These are phyloP conservation scores for Didymellaceae sp. DNA, from an alignment of 2,329 filamentous ascomycete genomes.

Conservation along the genomic window DNA sequence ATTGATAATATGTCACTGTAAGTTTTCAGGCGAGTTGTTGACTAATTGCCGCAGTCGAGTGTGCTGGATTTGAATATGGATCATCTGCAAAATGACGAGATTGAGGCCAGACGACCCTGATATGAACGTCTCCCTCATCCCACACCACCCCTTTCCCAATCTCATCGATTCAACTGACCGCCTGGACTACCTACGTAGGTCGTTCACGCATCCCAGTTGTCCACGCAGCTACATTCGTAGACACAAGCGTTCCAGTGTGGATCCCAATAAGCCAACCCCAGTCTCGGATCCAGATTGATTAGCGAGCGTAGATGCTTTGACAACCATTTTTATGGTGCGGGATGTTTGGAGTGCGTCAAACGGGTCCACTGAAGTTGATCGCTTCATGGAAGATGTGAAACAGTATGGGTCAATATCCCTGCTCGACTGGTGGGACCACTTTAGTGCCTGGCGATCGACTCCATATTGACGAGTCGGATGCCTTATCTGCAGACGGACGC, in stretches of 20 bases:
- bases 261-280: constrained; percentile 13
- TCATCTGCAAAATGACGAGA: not conserved
- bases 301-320: not conserved
- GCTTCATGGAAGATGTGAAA: not conserved
- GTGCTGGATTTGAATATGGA: not conserved
- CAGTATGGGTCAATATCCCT: not conserved
- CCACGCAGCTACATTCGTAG: constrained; percentile 3
- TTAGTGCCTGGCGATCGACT: not conserved
- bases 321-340: not conserved
- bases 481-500: not conserved
- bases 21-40: not conserved
- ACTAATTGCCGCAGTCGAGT: not conserved
- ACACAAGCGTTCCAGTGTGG: constrained; percentile 3
- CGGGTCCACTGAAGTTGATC: constrained; percentile 3
- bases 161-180: constrained; percentile 4
- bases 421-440: not conserved
- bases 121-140: not conserved
- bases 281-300: constrained; percentile 15
- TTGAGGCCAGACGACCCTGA: not conserved
- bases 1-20: not conserved
- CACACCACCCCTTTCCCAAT: not conserved
- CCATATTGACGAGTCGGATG: not conserved
- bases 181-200: not conserved
- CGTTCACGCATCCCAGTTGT: constrained; percentile 1
- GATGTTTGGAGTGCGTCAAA: constrained; percentile 6